Evolutionary conservation across 495 filamentous ascomycete species (phyloP), one percentile per base, ranked within the genome.

Genomic region (Lophiotrema nucula): DNA sequence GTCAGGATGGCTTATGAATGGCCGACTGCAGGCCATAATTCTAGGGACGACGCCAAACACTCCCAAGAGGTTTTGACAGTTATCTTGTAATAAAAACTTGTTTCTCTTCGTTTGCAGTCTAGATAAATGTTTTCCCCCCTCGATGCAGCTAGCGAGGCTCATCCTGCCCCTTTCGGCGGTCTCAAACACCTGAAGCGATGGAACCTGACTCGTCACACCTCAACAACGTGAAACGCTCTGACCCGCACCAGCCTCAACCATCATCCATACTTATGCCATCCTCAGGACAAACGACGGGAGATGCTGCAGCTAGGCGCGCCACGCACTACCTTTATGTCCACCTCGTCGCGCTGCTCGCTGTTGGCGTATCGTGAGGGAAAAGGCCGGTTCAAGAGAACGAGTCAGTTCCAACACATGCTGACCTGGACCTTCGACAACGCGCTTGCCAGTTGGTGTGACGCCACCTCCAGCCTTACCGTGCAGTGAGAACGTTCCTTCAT

Each of bases 181-280:
- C 28, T 53, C 50, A 53, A 44, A 53, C 50, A 33, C 50, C 8
- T 25, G 24, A n/a, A 53, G 21, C 33, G 2, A 25, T 43, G 50
- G 12, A 23, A 43, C 50, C 25, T 44, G 50, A 53, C 50, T 53
- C 50, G 50, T 53, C 50, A 39, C 50, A 39, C 28, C 21, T 51
- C 15, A 15, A n/a, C n/a, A 15, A 35, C 31, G 31, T 35, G 31
- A 35, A 35, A 35, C 31, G 15, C 8, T 35, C 31, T 15, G 31
- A 35, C 31, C 31, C 31, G 8, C 31, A 35, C 15, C 31, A 35
- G 31, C 31, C 31, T 35, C 15, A 35, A 15, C 31, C 21, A 25
- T 26, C 18, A 6, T 25, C 45, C 45, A 28, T 25, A 25, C 8
- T 47, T 25, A 47, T 47, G 31, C 31, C 31, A 8, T 15, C 31